Evolutionary conservation across 805 yeast genomes (phyloP), one percentile per base, ranked within the genome.

Genomic region (Wickerhamiella alocasiicola): DNA sequence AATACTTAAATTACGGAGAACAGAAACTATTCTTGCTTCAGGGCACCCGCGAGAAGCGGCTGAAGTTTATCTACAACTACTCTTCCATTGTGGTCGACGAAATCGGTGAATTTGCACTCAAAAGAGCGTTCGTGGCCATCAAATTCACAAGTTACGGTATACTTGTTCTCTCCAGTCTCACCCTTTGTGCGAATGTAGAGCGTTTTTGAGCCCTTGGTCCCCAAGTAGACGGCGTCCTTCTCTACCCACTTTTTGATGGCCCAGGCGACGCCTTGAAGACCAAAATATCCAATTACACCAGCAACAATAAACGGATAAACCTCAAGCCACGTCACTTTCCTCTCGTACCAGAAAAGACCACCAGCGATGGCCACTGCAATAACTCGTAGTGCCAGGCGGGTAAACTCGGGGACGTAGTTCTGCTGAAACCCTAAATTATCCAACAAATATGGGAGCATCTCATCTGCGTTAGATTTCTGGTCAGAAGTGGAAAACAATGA

Each of bases 401-500:
- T 23, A 19, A 50, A 43, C 42, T 50, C 54, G 9, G 36, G 28
- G 9, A 17, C 25, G 31, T 33, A 49, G 36, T 41, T 36, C 41
- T 51, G 55, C 33, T 31, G n/a, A 37, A 34, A 48, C n/a, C 51
- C 54, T 13, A 40, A 17, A 9, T 36, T 30, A 20, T 42, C 53
- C 37, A 51, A 32, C 18, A 44, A 11, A n/a, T 9, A 21, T 32
- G 43, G 50, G 17, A 51, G 33, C 7, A 35, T 41, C 39, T 47
- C 53, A 31, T 51, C 53, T 4, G 48, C 46, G 23, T 42, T 46
- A 19, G 42, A 43, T 19, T 46, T 47, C 36, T 50, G 53, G 31
- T 44, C 43, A 16, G 36, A 34, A 16, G 47, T 46, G 37, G 39
- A 45, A 46, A 42, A 50, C 33, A 50, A n/a, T n/a, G n/a, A n/a